Evolutionary conservation across 148 eudicot genomes (phyloP), one percentile per base, ranked within the genome.

Genomic region (Chenopodium berlandieri): DNA sequence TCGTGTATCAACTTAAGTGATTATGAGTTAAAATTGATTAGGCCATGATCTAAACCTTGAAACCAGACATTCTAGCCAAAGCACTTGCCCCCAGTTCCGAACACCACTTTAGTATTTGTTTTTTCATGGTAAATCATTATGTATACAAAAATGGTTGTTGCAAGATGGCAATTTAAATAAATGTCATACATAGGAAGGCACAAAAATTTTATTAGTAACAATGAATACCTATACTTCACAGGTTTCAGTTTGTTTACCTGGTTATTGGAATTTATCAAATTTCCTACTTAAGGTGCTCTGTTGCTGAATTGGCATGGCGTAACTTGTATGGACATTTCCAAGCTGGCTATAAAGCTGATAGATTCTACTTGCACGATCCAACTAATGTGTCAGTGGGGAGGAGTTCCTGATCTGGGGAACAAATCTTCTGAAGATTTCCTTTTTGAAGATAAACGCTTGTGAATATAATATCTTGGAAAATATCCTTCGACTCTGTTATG

Each of bases 251-350:
- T 5, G 6, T 34, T 47, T 4, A 58, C 54, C 71, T 71, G 25
- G 31, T 71, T 25, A 77, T 22, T 72, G 27, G 7, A 31, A 34
- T 75, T 73, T 32, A 37, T 69, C 72, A 32, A 71, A 80, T 72
- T 48, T 72, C 77, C 81, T 71, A 80, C 31, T 46, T 34, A 71
- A 76, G 50, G 47, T 77, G 66, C 46, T 7, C 25, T 11, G 48
- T 37, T 30, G 32, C 58, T 31, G 69, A 72, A 23, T 62, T 76
- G 83, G 30, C 71, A 46, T 40, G 71, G 32, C 46, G 27, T 32
- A 77, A 75, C 48, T 67, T 48, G 25, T 40, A 65, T 65, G 8
- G 75, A 19, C 79, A 50, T 65, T 14, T 58, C 23, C 20, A 54
- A 64, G 69, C 62, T 76, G 79, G 69, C 17, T 67, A 73, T 27